Conservation (phyloP, 768 basidiomycete species). For the Naganishia kalamii region DNA sequence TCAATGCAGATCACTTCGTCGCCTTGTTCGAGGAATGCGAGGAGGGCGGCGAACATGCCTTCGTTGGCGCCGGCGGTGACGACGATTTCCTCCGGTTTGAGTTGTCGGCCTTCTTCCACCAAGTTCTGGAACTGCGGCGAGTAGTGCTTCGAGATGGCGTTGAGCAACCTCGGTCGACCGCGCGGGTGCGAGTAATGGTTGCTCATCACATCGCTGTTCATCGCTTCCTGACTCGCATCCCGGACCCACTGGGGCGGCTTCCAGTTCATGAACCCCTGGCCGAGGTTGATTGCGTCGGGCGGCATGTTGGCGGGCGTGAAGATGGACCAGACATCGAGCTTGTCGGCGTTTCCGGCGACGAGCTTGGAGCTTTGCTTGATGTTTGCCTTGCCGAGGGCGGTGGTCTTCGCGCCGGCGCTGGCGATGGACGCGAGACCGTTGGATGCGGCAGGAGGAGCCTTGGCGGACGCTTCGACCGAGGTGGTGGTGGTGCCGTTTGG, state of each 20-base stretch:
- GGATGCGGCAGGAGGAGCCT: constrained; percentile 1
- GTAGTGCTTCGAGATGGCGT: constrained; percentile 79
- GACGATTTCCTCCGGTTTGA: constrained; percentile 84
- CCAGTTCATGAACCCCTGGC: constrained; percentile 55
- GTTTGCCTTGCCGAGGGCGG: constrained; percentile 8
- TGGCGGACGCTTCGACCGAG: not conserved
- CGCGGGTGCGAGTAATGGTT: constrained; percentile 61
- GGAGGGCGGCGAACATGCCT: constrained; percentile 93
- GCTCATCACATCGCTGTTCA: constrained; percentile 43
- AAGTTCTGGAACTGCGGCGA: constrained; percentile 54
- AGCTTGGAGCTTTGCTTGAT: constrained; percentile 37
- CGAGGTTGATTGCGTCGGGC: constrained; percentile 86
- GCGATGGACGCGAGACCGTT: constrained; percentile 3
- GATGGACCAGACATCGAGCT: constrained; percentile 46
- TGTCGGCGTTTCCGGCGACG: constrained; percentile 42
- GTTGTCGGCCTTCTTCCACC: constrained; percentile 54
- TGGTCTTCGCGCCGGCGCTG: constrained; percentile 8
- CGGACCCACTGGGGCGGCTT: constrained; percentile 46
- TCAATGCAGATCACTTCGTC: constrained; percentile 99
- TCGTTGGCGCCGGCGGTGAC: constrained; percentile 97
- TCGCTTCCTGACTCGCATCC: constrained; percentile 35
- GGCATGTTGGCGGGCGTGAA: constrained; percentile 71
- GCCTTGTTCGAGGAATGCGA: constrained; percentile 80
- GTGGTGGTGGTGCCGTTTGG: constrained; percentile 18
- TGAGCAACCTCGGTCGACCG: constrained; percentile 75